A percentile compares a stretch with the other conserved stretches of the same genome.
phyloP scores from a whole-genome alignment of 805 yeast species.

The Starmerella ratchasimensis region DNA sequence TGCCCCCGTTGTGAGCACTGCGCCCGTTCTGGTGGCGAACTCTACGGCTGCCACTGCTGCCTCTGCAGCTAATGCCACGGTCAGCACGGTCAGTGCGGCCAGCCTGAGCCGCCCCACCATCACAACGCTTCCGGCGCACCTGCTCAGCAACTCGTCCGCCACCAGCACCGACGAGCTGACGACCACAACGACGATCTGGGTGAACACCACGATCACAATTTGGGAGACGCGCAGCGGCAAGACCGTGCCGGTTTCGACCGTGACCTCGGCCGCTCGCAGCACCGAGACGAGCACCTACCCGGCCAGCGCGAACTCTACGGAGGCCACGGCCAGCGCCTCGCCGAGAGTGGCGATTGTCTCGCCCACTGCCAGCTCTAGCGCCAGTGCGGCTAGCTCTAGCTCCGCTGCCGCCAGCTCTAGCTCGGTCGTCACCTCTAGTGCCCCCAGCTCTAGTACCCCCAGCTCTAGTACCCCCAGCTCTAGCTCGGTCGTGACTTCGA shows the following conservation, averaged over 20 bases:
- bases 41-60: constrained; percentile 1
- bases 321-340: not conserved
- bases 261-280: constrained; percentile 5
- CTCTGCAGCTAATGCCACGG: not conserved
- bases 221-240: constrained; percentile 7
- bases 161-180: constrained; percentile 8
- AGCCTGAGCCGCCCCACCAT: constrained; percentile 2
- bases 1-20: not conserved
- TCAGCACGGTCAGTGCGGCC: not conserved
- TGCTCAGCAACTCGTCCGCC: not conserved
- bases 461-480: not conserved
- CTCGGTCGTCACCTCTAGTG: constrained; percentile 1
- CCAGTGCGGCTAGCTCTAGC: constrained; percentile 2
- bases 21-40: not conserved
- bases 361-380: not conserved
- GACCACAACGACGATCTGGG: constrained; percentile 15
- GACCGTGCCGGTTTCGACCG: constrained; percentile 4
- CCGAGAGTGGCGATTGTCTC: not conserved
- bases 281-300: not conserved
- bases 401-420: not conserved
- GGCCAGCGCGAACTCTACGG: not conserved
- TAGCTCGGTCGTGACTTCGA: constrained; percentile 1
- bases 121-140: constrained; percentile 4
- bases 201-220: constrained; percentile 13
- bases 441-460: not conserved